Evolutionary conservation across 768 basidiomycete genomes (phyloP), one percentile per base, ranked within the genome.

Genomic region (Rhizopogon roseolus): DNA sequence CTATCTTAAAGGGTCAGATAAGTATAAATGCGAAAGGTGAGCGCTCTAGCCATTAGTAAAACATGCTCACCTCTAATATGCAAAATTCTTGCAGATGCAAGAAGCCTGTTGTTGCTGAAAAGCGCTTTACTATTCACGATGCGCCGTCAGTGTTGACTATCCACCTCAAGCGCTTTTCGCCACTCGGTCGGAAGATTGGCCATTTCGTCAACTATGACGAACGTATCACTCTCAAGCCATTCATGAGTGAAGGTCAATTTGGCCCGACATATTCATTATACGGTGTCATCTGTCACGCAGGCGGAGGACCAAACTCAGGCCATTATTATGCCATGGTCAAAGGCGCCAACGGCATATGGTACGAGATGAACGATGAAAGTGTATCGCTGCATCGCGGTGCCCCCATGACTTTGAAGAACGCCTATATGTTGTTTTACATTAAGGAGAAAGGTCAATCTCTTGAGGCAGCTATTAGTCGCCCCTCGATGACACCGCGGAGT

Each of bases 21-120:
- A 95, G 73, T 99, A 99, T 71, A 93, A 95, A 67, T 99, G 97
- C 70, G 97, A 99, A 72, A 98, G 93, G 93, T 97, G 66, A 62
- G 90, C 78, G n/a, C 13, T 46, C 28, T 43, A 50, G 42, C 41
- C 25, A 34, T 43, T 41, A 42, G 9, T 38, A 40, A 22, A 28
- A 14, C 17, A 22, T 27, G 5, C 54, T 64, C 10, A 66, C 41
- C 17, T n/a, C 42, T 57, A 37, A 56, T 28, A 39, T 38, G 27
- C 10, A 54, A 34, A 17, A 53, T 27, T 13, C 27, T 36, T 36
- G 3, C 60, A 97, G 95, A 64, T 99, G 97, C 77, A 95, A 96
- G 68, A 89, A 85, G 65, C 81, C 85, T 48, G 94, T 98, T 52
- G 80, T 81, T 52, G 97, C 97, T 3, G 85, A 90, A 62, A 99